Percentiles rank a stretch among this genome's conserved stretches.
Conservation (phyloP, 2,329 filamentous ascomycete genomes). For the Penicillium sp. region DNA sequence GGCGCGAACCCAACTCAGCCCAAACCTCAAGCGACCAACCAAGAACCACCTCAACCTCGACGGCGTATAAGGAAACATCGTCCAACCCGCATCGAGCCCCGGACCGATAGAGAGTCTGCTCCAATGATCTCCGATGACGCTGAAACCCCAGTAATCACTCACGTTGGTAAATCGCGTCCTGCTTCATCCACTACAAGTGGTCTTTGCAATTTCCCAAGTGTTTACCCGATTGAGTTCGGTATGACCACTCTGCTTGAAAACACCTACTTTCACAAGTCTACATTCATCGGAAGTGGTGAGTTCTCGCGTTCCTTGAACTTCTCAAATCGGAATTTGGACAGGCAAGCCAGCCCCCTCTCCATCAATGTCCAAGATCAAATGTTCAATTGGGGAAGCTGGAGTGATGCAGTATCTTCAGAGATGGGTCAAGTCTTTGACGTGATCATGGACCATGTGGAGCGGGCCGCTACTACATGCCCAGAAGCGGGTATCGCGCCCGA, state of each 20-base stretch:
- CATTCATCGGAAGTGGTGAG: conserved; percentile 60
- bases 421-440: conserved; percentile 39
- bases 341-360: conserved; percentile 38
- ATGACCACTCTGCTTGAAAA: conserved; percentile 51
- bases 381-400: conserved; percentile 57
- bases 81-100: conserved; percentile 50
- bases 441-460: conserved; percentile 30
- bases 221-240: conserved; percentile 57
- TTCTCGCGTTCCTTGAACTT: conserved; percentile 50
- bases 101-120: conserved; percentile 45
- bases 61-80: conserved; percentile 38
- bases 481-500: conserved; percentile 8
- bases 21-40: not conserved
- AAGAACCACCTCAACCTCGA: conserved; percentile 12
- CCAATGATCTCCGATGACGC: conserved; percentile 24
- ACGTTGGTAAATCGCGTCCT: not conserved
- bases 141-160: conserved; percentile 5
- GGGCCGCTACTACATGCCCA: conserved; percentile 1
- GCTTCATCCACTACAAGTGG: conserved; percentile 38
- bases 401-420: conserved; percentile 54
- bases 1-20: not conserved
- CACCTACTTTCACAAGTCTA: conserved; percentile 58
- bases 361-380: conserved; percentile 38
- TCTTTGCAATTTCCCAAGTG: conserved; percentile 50
- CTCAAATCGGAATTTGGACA: conserved; percentile 46